Evolutionary conservation across 2,329 filamentous ascomycete genomes (phyloP).

Genomic region (Moelleriella libera): DNA sequence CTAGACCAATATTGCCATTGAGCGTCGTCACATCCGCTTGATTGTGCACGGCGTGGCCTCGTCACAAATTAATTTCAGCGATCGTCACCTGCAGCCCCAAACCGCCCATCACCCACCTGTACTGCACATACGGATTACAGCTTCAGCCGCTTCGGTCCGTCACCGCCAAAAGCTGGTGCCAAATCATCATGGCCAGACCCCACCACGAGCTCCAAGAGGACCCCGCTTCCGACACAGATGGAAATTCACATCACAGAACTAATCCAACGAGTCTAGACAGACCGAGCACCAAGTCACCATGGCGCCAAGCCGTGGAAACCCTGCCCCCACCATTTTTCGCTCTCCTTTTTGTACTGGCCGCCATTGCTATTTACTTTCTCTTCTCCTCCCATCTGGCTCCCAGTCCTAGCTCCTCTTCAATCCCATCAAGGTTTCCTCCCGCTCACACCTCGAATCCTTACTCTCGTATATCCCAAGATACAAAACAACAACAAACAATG

Average conservation of each 20-base stretch:
- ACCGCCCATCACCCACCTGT: neutral
- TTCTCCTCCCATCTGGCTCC: constrained; percentile 5
- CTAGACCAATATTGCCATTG: too few relatives aligned
- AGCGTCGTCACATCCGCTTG: too few relatives aligned
- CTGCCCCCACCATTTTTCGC: constrained; percentile 29
- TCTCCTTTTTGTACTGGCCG: constrained; percentile 22
- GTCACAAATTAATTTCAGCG: neutral
- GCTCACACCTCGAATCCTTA: constrained; percentile 9
- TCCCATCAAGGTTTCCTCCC: constrained; percentile 13
- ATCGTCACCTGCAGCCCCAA: neutral
- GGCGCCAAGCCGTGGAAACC: constrained; percentile 20
- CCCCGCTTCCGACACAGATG: constrained; percentile 4
- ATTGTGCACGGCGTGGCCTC: neutral
- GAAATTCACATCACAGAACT: neutral
- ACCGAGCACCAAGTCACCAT: constrained; percentile 9
- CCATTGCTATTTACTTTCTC: constrained; percentile 14
- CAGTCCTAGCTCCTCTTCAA: constrained; percentile 13
- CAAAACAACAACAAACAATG: constrained; percentile 36
- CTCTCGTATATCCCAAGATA: constrained; percentile 13
- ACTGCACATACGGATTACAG: neutral
- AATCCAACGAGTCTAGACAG: neutral
- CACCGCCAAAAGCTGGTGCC: neutral
- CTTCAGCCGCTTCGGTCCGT: neutral
- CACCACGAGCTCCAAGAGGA: constrained; percentile 2
- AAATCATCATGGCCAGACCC: constrained; percentile 4